phyloP scores from a whole-genome alignment of 768 basidiomycete genomes.

The Dentipellis fragilis region DNA sequence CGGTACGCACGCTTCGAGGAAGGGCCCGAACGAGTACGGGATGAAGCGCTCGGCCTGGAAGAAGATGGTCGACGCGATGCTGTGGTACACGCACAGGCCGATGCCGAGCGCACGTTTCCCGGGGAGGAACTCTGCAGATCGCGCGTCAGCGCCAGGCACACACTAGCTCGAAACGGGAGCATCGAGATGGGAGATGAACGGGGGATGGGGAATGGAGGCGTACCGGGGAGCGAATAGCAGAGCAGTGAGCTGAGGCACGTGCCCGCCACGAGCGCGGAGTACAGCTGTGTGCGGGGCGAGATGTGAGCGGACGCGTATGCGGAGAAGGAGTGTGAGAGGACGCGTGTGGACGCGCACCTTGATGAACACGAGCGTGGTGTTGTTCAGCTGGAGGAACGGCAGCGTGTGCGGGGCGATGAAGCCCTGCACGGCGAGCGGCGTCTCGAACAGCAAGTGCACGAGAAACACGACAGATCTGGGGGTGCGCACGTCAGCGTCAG shows the following conservation, averaged over 20 bases:
- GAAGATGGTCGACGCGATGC: conserved; percentile 59
- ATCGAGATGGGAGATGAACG: background rate
- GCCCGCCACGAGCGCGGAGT: conserved; percentile 50
- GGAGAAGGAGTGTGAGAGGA: background rate
- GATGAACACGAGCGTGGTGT: conserved; percentile 66
- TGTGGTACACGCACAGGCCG: conserved; percentile 68
- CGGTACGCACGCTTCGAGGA: conserved; percentile 47
- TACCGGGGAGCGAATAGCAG: conserved; percentile 66
- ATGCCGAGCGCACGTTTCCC: conserved; percentile 80
- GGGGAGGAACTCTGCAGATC: conserved; percentile 58
- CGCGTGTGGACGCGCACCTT: conserved; percentile 39
- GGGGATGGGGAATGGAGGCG: conserved; percentile 14
- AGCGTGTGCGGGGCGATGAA: conserved; percentile 49
- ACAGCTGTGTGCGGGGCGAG: conserved; percentile 38
- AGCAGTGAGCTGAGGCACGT: conserved; percentile 54
- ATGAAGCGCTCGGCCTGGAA: conserved; percentile 74
- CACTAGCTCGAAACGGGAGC: background rate
- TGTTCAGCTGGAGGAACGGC: conserved; percentile 75
- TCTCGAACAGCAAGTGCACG: conserved; percentile 70
- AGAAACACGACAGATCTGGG: conserved; percentile 60
- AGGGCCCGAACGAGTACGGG: conserved; percentile 54
- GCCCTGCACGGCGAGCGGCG: conserved; percentile 70
- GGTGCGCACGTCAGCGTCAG: background rate
- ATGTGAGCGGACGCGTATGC: background rate
- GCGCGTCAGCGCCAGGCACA: too few species aligned